Percentiles rank a stretch among this genome's conserved stretches.
These are phyloP conservation scores for Cordyceps tenuipes DNA, from an alignment of 2,329 filamentous ascomycete species.

Conservation along the genomic window DNA sequence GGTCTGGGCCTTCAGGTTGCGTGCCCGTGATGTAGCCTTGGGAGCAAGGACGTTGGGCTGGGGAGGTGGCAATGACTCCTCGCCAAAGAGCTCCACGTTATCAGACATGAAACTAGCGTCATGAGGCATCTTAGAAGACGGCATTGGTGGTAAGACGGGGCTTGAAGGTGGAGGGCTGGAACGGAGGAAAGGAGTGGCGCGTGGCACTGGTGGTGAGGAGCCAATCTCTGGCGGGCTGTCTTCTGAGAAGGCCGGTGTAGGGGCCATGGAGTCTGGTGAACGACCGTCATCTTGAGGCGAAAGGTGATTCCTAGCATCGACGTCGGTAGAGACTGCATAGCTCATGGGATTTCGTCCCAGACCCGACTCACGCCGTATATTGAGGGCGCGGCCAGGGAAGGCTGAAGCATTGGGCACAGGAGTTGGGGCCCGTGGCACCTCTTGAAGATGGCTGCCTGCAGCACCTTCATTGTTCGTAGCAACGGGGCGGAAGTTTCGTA, in stretches of 20 bases:
- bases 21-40: neutral
- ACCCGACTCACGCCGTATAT: constrained; percentile 52
- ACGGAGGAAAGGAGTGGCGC: constrained; percentile 44
- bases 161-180: constrained; percentile 69
- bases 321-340: constrained; percentile 36
- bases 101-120: constrained; percentile 85
- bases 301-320: constrained; percentile 30
- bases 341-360: constrained; percentile 43
- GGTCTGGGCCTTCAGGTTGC: constrained; percentile 17
- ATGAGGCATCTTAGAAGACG: constrained; percentile 48
- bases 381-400: constrained; percentile 21
- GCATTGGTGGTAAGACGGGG: constrained; percentile 62
- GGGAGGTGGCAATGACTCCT: constrained; percentile 41
- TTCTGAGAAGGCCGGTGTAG: constrained; percentile 45
- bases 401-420: constrained; percentile 55
- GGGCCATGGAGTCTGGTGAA: constrained; percentile 46
- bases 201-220: constrained; percentile 80
- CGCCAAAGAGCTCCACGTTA: constrained; percentile 55
- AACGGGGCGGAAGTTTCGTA: constrained; percentile 75
- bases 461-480: constrained; percentile 39
- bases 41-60: constrained; percentile 19
- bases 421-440: constrained; percentile 68
- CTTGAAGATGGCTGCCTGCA: constrained; percentile 51
- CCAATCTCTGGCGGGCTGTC: constrained; percentile 75
- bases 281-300: constrained; percentile 42